Evolutionary conservation across 2,329 filamentous ascomycete species (phyloP).

Genomic region (Tolypocladium pustulatum): DNA sequence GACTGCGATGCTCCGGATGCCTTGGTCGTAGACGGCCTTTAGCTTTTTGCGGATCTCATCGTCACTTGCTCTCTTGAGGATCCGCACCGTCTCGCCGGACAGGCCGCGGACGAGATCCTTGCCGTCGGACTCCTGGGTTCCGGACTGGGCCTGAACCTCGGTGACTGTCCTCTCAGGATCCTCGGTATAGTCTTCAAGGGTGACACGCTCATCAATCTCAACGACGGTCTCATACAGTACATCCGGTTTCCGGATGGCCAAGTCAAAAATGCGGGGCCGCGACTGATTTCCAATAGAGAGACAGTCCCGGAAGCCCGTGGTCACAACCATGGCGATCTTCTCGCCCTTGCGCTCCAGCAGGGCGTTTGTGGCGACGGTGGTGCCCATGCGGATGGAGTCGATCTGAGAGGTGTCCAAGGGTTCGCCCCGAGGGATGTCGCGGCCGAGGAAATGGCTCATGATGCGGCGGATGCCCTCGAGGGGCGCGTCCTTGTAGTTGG

Average conservation of each 20-base stretch:
- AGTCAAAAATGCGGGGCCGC: constrained; percentile 61
- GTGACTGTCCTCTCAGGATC: constrained; percentile 34
- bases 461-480: constrained; percentile 57
- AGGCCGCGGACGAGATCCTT: constrained; percentile 56
- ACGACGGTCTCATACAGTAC: constrained; percentile 60
- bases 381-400: constrained; percentile 71
- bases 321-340: constrained; percentile 58
- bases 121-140: constrained; percentile 26
- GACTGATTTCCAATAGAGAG: constrained; percentile 65
- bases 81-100: constrained; percentile 58
- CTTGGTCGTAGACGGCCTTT: constrained; percentile 48
- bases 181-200: constrained; percentile 63
- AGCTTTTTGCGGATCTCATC: constrained; percentile 44
- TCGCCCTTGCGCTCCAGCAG: constrained; percentile 67
- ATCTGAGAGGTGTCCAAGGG: constrained; percentile 23
- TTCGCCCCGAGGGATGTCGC: constrained; percentile 20
- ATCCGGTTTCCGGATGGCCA: constrained; percentile 57
- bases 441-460: constrained; percentile 20
- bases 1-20: constrained; percentile 42
- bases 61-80: constrained; percentile 49
- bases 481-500: constrained; percentile 63
- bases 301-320: constrained; percentile 63
- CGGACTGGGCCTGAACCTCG: constrained; percentile 12
- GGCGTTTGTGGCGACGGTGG: constrained; percentile 68
- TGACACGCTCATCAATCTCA: constrained; percentile 66